Conservation (phyloP, 176 grass and related monocot genomes). For the Chrysopogon serrulatus region DNA sequence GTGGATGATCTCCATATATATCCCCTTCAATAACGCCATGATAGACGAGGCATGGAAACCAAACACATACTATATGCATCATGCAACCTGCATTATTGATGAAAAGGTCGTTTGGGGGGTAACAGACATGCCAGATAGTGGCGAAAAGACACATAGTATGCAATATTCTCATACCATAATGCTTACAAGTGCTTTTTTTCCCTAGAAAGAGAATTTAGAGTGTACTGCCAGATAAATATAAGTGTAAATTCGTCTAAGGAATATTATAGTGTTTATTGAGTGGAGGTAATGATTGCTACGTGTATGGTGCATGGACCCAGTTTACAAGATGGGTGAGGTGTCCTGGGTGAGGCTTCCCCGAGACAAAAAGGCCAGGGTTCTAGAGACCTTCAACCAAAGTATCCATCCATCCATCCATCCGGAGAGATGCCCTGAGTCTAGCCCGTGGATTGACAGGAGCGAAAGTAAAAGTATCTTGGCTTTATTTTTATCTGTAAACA, state of each 20-base stretch:
- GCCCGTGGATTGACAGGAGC: slow-evolving; percentile 1
- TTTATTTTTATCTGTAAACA: neutral
- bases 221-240: too few species aligned
- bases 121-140: neutral
- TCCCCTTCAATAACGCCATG: neutral
- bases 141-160: neutral
- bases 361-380: slow-evolving; percentile 45
- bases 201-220: neutral
- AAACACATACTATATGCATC: neutral
- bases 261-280: slow-evolving; percentile 25
- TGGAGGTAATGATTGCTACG: slow-evolving; percentile 47
- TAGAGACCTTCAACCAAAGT: slow-evolving; percentile 36
- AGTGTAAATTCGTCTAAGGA: neutral
- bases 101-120: neutral
- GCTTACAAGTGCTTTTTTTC: neutral
- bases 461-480: neutral
- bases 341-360: slow-evolving; percentile 22
- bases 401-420: neutral
- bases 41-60: neutral
- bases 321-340: neutral
- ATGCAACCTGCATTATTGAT: slow-evolving; percentile 1
- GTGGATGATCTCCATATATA: neutral
- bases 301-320: slow-evolving; percentile 36
- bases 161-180: neutral
- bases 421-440: slow-evolving; percentile 23